Percentiles rank a stretch among this genome's conserved stretches.
Evolutionary conservation across 2,329 filamentous ascomycete genomes (phyloP).

Genomic region (Thermoascus crustaceus): DNA sequence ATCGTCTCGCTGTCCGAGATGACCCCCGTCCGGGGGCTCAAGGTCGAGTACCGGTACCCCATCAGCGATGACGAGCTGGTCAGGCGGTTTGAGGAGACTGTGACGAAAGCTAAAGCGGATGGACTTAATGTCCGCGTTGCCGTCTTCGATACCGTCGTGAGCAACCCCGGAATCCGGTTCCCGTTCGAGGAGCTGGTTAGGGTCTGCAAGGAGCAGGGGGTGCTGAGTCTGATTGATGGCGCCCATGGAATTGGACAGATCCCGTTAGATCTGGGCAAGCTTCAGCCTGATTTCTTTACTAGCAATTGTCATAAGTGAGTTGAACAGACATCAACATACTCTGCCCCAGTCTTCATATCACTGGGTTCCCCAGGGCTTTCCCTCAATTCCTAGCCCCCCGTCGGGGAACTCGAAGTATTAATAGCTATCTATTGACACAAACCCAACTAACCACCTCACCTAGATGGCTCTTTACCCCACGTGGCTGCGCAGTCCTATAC

Average conservation of each 20-base stretch:
- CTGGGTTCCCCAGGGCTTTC: no score
- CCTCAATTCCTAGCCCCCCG: no score
- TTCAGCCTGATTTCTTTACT: slow-evolving; percentile 79
- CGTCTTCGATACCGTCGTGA: slow-evolving; percentile 73
- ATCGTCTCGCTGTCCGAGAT: slow-evolving; percentile 66
- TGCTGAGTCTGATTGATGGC: slow-evolving; percentile 72
- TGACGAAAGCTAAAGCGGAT: slow-evolving; percentile 45
- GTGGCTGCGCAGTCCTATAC: slow-evolving; percentile 73
- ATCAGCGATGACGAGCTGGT: slow-evolving; percentile 61
- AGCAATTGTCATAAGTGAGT: slow-evolving; percentile 72
- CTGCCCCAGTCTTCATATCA: no score
- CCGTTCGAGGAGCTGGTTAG: slow-evolving; percentile 63
- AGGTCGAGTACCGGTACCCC: slow-evolving; percentile 60
- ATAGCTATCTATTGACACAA: not conserved
- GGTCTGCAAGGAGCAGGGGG: slow-evolving; percentile 56
- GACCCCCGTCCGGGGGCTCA: slow-evolving; percentile 40
- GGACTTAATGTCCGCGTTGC: slow-evolving; percentile 61
- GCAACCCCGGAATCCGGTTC: slow-evolving; percentile 67
- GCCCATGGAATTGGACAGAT: slow-evolving; percentile 81
- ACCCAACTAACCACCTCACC: not conserved
- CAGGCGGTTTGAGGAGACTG: slow-evolving; percentile 49
- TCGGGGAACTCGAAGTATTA: no score
- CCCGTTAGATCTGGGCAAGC: slow-evolving; percentile 53
- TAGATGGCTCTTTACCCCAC: slow-evolving; percentile 72
- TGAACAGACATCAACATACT: no score